Percentiles rank a stretch among this genome's conserved stretches.
These are phyloP conservation scores for Bodo saltans DNA, from an alignment of 78 protist genomes.

Conservation along the genomic window DNA sequence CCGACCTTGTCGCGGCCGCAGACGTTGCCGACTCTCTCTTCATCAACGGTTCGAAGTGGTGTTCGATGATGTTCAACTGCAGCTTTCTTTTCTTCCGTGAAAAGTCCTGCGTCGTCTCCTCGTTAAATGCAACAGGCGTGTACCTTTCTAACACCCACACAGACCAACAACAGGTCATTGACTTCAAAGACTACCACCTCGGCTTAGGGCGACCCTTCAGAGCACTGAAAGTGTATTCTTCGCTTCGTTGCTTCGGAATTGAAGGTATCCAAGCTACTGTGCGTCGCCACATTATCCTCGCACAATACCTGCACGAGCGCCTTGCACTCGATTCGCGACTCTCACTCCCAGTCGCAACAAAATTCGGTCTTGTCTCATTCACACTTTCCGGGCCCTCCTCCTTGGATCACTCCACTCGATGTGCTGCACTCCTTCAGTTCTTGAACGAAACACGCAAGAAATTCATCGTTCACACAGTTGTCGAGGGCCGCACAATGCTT, in stretches of 20 bases:
- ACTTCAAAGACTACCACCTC: conserved; percentile 50
- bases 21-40: conserved; percentile 25
- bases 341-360: neutral
- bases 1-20: neutral
- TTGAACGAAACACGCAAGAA: neutral
- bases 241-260: conserved; percentile 36
- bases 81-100: conserved; percentile 25
- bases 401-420: neutral
- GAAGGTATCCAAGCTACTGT: conserved; percentile 28
- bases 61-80: conserved; percentile 41
- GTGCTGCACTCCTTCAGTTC: neutral
- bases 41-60: conserved; percentile 51
- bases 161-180: conserved; percentile 4
- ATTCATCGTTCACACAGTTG: neutral
- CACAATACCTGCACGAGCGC: neutral
- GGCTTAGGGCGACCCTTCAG: conserved; percentile 59
- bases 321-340: neutral
- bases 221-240: conserved; percentile 47
- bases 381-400: neutral
- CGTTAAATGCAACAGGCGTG: neutral
- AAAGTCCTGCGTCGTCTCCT: neutral
- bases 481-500: neutral
- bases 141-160: conserved; percentile 18
- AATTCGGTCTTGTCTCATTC: neutral
- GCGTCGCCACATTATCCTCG: neutral